Evolutionary conservation across 2,329 filamentous ascomycete genomes (phyloP).

Genomic region (Fusarium begoniae): DNA sequence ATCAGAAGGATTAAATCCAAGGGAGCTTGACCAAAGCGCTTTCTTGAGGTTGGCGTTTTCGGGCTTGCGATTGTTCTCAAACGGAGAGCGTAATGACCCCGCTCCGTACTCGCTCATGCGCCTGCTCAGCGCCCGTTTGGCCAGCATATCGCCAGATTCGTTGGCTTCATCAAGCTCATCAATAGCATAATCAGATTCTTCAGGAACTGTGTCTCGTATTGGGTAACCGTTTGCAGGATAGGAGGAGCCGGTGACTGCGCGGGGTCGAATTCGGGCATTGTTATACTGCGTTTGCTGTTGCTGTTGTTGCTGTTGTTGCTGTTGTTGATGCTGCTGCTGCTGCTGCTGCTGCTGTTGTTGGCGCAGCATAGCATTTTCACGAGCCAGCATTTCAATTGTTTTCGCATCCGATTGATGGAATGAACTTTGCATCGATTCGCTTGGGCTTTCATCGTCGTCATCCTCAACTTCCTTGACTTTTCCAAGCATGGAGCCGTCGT

Average conservation of each 20-base stretch:
- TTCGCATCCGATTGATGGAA: slow-evolving; percentile 68
- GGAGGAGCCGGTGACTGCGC: slow-evolving; percentile 64
- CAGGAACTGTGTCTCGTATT: slow-evolving; percentile 67
- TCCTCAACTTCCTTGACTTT: slow-evolving; percentile 78
- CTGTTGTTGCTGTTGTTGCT: slow-evolving; percentile 40
- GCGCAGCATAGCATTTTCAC: slow-evolving; percentile 70
- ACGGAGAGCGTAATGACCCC: slow-evolving; percentile 57
- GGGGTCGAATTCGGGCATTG: slow-evolving; percentile 63
- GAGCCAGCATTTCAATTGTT: slow-evolving; percentile 69
- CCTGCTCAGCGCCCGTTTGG: slow-evolving; percentile 57
- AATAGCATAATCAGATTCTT: slow-evolving; percentile 77
- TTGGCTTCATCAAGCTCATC: slow-evolving; percentile 73
- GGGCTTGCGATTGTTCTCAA: slow-evolving; percentile 68
- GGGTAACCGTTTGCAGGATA: slow-evolving; percentile 67
- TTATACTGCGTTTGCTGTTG: slow-evolving; percentile 64
- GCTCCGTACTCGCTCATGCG: slow-evolving; percentile 67
- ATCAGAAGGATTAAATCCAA: slow-evolving; percentile 72
- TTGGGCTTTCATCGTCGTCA: slow-evolving; percentile 68
- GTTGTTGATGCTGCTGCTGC: slow-evolving; percentile 53
- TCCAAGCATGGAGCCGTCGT: slow-evolving; percentile 67
- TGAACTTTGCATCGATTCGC: slow-evolving; percentile 58
- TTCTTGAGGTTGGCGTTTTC: slow-evolving; percentile 69
- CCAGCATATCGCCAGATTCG: slow-evolving; percentile 59
- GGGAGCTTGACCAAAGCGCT: slow-evolving; percentile 75
- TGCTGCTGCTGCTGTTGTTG: slow-evolving; percentile 47